A percentile compares a stretch with the other conserved stretches of the same genome.
Evolutionary conservation across 2,329 filamentous ascomycete species (phyloP).

Genomic region (Neofusicoccum sp.): DNA sequence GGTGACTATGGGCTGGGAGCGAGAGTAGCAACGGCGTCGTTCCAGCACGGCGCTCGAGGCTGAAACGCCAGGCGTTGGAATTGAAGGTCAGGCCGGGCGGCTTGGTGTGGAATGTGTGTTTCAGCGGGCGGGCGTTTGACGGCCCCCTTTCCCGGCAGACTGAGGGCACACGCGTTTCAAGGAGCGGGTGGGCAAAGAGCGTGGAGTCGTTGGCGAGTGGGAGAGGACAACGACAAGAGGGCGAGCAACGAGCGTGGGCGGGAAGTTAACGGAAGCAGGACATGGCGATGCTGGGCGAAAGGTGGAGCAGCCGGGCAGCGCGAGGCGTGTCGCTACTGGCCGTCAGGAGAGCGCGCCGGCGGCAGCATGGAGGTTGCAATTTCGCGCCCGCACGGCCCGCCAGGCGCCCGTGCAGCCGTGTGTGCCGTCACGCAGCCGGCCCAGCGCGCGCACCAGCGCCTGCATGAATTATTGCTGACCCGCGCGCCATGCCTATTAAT

Average conservation of each 20-base stretch:
- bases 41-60: slow-evolving; percentile 19
- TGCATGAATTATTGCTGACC: slow-evolving; percentile 14
- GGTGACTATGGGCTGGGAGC: slow-evolving; percentile 1
- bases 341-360: slow-evolving; percentile 16
- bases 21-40: slow-evolving; percentile 10
- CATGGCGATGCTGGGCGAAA: slow-evolving; percentile 18
- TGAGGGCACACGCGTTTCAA: slow-evolving; percentile 17
- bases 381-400: neutral
- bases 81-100: slow-evolving; percentile 23
- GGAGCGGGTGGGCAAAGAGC: slow-evolving; percentile 19
- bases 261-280: slow-evolving; percentile 17
- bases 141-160: slow-evolving; percentile 29
- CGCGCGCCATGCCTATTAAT: slow-evolving; percentile 13
- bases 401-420: neutral
- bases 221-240: slow-evolving; percentile 11
- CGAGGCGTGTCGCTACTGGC: slow-evolving; percentile 16
- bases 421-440: slow-evolving; percentile 8
- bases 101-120: slow-evolving; percentile 35
- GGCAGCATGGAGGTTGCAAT: slow-evolving; percentile 12
- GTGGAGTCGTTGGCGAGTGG: slow-evolving; percentile 10
- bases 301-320: slow-evolving; percentile 15
- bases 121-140: slow-evolving; percentile 25
- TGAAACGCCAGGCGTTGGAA: slow-evolving; percentile 40
- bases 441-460: neutral
- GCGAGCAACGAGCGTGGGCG: slow-evolving; percentile 13